phyloP scores from a whole-genome alignment of 352 stramenopile genomes.

The Stramenopiles sp. region DNA sequence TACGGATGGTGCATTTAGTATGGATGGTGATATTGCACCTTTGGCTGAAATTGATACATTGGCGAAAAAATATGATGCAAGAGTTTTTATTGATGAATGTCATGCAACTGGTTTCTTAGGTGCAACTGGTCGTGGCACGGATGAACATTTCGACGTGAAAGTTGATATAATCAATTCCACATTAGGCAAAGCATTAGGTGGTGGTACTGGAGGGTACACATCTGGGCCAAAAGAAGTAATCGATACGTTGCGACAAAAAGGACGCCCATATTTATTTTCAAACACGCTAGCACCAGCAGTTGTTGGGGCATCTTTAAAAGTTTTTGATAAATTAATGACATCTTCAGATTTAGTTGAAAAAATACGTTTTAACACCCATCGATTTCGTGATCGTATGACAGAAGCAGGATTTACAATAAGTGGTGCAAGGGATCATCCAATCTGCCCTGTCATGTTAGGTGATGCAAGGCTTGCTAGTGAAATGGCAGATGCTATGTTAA shows the following conservation, averaged over 20 bases:
- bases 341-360: constrained; percentile 57
- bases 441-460: constrained; percentile 68
- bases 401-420: constrained; percentile 62
- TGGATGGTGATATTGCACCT: constrained; percentile 76
- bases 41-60: constrained; percentile 64
- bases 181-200: constrained; percentile 71
- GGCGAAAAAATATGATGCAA: constrained; percentile 69
- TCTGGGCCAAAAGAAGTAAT: constrained; percentile 61
- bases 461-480: constrained; percentile 62
- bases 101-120: constrained; percentile 80
- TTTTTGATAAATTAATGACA: constrained; percentile 70
- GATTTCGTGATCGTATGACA: constrained; percentile 69
- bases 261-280: constrained; percentile 73
- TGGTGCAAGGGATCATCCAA: constrained; percentile 58
- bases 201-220: constrained; percentile 73
- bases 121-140: constrained; percentile 58
- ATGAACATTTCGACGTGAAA: constrained; percentile 65
- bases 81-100: constrained; percentile 77
- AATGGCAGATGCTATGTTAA: constrained; percentile 68
- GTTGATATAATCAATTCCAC: constrained; percentile 74
- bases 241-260: constrained; percentile 65
- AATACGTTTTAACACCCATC: constrained; percentile 62
- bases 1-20: constrained; percentile 80
- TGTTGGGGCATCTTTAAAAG: constrained; percentile 68
- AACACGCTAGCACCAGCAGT: constrained; percentile 75